These are phyloP conservation scores for Claviceps fusiformis DNA, from an alignment of 2,329 filamentous ascomycete species.

Conservation along the genomic window DNA sequence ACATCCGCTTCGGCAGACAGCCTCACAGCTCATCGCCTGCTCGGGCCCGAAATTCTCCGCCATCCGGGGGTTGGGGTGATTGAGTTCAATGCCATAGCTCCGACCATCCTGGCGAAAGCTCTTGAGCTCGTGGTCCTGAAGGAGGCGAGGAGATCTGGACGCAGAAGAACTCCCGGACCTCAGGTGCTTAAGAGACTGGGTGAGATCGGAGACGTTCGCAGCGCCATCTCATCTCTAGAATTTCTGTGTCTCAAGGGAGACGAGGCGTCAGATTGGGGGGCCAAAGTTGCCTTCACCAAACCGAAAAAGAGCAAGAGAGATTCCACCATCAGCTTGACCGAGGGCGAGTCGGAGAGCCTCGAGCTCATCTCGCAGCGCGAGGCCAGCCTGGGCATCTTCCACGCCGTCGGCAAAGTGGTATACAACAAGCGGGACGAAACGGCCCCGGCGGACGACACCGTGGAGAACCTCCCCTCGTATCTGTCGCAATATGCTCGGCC, in stretches of 20 bases:
- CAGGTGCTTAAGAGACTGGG: slow-evolving; percentile 66
- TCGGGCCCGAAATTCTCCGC: slow-evolving; percentile 73
- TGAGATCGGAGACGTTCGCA: slow-evolving; percentile 83
- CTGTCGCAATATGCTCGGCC: slow-evolving; percentile 43
- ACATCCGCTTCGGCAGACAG: slow-evolving; percentile 77
- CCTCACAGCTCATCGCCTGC: slow-evolving; percentile 79
- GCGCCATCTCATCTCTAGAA: slow-evolving; percentile 80
- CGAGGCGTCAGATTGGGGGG: slow-evolving; percentile 58
- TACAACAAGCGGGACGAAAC: slow-evolving; percentile 78
- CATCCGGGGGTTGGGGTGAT: slow-evolving; percentile 69
- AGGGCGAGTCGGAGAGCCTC: slow-evolving; percentile 65
- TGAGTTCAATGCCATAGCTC: slow-evolving; percentile 86
- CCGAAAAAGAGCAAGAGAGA: slow-evolving; percentile 47
- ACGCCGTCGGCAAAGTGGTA: slow-evolving; percentile 88
- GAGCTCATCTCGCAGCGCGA: slow-evolving; percentile 76
- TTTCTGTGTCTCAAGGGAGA: slow-evolving; percentile 82
- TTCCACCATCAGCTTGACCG: slow-evolving; percentile 44
- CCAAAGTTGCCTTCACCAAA: slow-evolving; percentile 58
- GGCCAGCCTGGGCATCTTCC: slow-evolving; percentile 84
- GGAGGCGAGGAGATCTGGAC: slow-evolving; percentile 65
- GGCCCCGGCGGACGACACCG: slow-evolving; percentile 25
- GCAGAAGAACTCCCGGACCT: slow-evolving; percentile 63
- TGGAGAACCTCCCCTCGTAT: slow-evolving; percentile 46
- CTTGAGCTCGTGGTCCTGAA: slow-evolving; percentile 72
- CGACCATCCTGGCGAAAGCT: slow-evolving; percentile 73